Evolutionary conservation across 1,284 basidiomycete species (phyloP), one percentile per base, ranked within the genome.

Genomic region (Moesziomyces sp.): DNA sequence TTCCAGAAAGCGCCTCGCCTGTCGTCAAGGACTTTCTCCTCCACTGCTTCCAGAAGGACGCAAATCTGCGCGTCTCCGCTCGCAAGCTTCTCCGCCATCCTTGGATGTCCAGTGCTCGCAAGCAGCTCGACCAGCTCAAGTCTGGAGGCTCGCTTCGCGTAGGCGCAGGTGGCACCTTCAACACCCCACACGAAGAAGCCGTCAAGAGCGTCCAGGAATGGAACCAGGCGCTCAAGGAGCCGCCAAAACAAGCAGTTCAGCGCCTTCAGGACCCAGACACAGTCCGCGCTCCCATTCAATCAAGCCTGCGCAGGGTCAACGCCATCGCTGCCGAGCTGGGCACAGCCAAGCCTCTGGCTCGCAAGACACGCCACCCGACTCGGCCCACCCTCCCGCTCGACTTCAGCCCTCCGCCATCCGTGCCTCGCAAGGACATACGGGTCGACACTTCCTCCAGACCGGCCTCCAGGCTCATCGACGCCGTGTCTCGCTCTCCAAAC

Each of bases 11-110:
- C 45, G 93, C 93, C 1, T 95, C 93, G 13, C 86, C 88, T 0
- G 87, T 96, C 65, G 95, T 97, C 75, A 93, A 96, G 81, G 94
- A 98, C 85, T 99, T 98, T 80, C 87, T 99, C 10, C 91, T 93
- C 73, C 94, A 97, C 76, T 98, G 96, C 84, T 99, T 99, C 85
- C 96, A 98, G 86, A 98, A 98, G 85, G 96, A 98, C 82, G 90
- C 90, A 73, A 97, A 97, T 84, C 87, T 99, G 45, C 91, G 96
- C 23, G 91, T 98, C 74, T 92, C 92, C 0, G 96, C 96, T 3
- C 93, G 92, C 85, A 97, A 97, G 85, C 88, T 99, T 9, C 87
- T 97, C 33, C 89, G 89, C 75, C 96, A 99, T 81, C 93, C 94
- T 10, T 99, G 96, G 96, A 98, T 98, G 94, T 85, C 91, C 24